phyloP scores from a whole-genome alignment of 345 rosid species.

The Salix arbutifolia region DNA sequence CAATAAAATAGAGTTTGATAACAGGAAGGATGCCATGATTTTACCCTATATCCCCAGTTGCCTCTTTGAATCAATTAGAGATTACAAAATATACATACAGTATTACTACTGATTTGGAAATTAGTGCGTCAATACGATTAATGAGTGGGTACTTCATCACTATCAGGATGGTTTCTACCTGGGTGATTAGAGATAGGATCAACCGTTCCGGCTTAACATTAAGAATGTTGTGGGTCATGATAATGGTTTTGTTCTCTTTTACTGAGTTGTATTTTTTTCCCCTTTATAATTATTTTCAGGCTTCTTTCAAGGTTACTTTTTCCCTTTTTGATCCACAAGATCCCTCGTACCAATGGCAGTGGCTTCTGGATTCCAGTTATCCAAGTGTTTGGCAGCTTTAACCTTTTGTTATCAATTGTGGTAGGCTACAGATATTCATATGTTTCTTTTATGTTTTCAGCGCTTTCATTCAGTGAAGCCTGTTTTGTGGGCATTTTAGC shows the following conservation, averaged over 20 bases:
- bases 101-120: too few species aligned
- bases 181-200: background rate
- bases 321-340: slow-evolving; percentile 61
- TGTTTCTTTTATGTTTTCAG: background rate
- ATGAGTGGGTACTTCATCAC: too few species aligned
- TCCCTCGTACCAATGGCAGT: slow-evolving; percentile 68
- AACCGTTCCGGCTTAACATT: background rate
- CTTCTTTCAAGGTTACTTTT: slow-evolving; percentile 52
- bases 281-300: slow-evolving; percentile 29
- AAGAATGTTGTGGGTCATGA: background rate
- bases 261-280: slow-evolving; percentile 6
- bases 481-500: background rate
- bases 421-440: slow-evolving; percentile 26
- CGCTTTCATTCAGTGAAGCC: background rate
- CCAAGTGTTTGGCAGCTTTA: slow-evolving; percentile 75
- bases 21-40: too few species aligned
- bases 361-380: slow-evolving; percentile 84
- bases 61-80: too few species aligned
- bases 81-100: too few species aligned
- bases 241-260: background rate
- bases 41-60: too few species aligned
- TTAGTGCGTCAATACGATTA: too few species aligned
- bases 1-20: background rate
- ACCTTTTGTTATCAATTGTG: slow-evolving; percentile 57
- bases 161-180: background rate